Evolutionary conservation across 257 asterid species (phyloP), one percentile per base, ranked within the genome.

Genomic region (Gentiana straminea): DNA sequence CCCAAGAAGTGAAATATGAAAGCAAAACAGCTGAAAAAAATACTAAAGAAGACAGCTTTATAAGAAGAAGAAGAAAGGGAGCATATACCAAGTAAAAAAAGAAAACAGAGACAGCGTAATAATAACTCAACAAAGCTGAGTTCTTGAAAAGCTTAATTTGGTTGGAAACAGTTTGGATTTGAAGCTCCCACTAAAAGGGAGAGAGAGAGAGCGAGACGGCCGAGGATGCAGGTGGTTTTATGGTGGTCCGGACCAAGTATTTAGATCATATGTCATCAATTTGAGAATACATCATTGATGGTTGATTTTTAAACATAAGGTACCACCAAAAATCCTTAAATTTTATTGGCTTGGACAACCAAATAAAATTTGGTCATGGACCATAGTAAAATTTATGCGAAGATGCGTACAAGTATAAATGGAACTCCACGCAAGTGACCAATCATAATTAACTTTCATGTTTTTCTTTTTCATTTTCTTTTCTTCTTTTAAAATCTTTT

Each of bases 111-210:
- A 51, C 37, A 39, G 36, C 13, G 8, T 5, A 41, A 39, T 3
- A 39, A 39, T 3, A 39, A 49, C 64, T 58, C 13, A 39, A 33
- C 46, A 55, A 46, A 37, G 36, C 59, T 36, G 46, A 58, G 50
- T 53, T 64, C 65, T 64, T 32, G 53, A 35, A 64, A 62, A 51
- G 58, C 49, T 66, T 70, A 71, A 67, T 64, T 70, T 38, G 55
- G 4, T 49, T 60, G 74, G 59, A 71, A 69, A 69, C 72, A 70
- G 68, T 81, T 75, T 72, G 75, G 73, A 73, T 54, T 53, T 74
- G 64, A 62, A 72, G 68, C 75, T 46, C 24, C 11, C 9, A 44
- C 49, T 51, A 59, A 33, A 66, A 38, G 66, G 47, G 34, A 15
- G 41, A 33, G 72, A 39, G 59, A 55, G 60, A 33, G 59, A 34